Evolutionary conservation across 148 eudicot species (phyloP), one percentile per base, ranked within the genome.

Genomic region (Camellia sinensis): DNA sequence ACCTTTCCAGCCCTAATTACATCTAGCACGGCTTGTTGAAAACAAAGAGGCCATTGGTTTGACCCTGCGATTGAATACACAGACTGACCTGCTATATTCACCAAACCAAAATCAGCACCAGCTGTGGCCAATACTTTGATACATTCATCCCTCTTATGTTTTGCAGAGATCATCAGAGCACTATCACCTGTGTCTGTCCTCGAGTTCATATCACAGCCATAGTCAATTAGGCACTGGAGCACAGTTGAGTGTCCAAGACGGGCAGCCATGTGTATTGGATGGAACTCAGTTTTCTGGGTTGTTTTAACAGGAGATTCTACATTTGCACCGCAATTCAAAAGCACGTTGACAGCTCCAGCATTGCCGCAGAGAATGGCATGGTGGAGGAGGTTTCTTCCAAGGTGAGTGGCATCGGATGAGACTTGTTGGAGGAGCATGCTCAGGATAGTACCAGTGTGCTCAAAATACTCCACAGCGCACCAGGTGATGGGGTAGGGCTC

Each of bases 401-500:
- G 64, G 82, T 91, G 95, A 48, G 69, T 79, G 7, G 80, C 72
- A 76, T 90, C 81, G 5, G 84, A 85, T 45, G 92, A 76, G 69
- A 80, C 66, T 5, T 79, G 78, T 17, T 84, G 85, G n/a, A 96
- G 90, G 66, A 93, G 94, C 89, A 87, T 84, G 61, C 81, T 83
- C 71, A 95, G 82, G 79, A 95, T 95, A 12, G 90, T n/a, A 8
- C 99, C 99, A 15, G 83, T 89, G 61, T 79, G 73, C 81, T 96
- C 99, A 67, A 89, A 96, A 84, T 91, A 96, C 87, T 96, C 99
- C 22, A 93, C 92, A 0, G 97, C 97, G 15, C 97, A 93, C 97
- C 97, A 95, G 17, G 94, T 84, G 80, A 93, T 84, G 43, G 93
- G 80, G 81, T 93, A 95, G 52, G 97, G 90, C 72, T 95, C 99